phyloP scores from a whole-genome alignment of 441 rosid genomes.

The Corymbia calophylla region DNA sequence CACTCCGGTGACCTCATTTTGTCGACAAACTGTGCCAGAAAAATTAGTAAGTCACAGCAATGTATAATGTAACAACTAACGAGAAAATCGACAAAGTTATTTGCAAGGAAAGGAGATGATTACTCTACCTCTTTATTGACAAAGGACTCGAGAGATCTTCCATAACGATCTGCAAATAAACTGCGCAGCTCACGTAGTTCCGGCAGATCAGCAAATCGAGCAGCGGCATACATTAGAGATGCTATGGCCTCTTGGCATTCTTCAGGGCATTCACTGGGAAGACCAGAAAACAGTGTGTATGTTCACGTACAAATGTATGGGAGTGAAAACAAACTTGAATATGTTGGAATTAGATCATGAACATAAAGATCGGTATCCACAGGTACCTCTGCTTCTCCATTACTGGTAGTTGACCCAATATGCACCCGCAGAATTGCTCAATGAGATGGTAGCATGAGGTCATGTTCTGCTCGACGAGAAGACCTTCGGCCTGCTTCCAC shows the following conservation, averaged over 20 bases:
- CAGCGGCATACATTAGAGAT: constrained; percentile 69
- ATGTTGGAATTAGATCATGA: neutral
- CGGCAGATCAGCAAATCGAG: constrained; percentile 75
- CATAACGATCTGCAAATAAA: constrained; percentile 52
- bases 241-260: constrained; percentile 75
- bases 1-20: constrained; percentile 28
- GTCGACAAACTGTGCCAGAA: constrained; percentile 39
- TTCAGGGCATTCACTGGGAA: constrained; percentile 64
- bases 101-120: neutral
- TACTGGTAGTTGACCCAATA: constrained; percentile 33
- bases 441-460: constrained; percentile 39
- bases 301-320: neutral
- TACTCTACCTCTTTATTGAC: constrained; percentile 41
- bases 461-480: constrained; percentile 53
- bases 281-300: neutral
- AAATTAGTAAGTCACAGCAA: neutral
- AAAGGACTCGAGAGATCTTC: constrained; percentile 31
- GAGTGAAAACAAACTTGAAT: neutral
- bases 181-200: constrained; percentile 72
- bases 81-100: neutral
- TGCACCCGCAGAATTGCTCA: constrained; percentile 40
- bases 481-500: constrained; percentile 60
- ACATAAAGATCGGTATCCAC: neutral
- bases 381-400: constrained; percentile 59
- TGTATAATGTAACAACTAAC: neutral